Percentiles rank a stretch among this genome's conserved stretches.
These are phyloP conservation scores for Aureobasidium sp. DNA, from an alignment of 2,329 filamentous ascomycete species.

Conservation along the genomic window DNA sequence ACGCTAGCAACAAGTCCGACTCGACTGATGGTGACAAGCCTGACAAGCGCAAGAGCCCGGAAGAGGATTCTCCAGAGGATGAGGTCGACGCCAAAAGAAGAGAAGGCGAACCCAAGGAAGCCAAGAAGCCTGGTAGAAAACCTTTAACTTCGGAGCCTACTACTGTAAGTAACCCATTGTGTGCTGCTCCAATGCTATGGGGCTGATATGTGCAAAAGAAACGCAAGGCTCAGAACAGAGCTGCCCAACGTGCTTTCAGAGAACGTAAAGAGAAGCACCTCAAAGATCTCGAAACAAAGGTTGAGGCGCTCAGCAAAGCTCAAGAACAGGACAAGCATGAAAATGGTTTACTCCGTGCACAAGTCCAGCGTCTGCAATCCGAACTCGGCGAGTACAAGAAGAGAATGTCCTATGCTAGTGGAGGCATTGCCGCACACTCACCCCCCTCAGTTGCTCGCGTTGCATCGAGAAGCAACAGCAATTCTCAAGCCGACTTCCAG, in stretches of 20 bases:
- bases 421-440: conserved; percentile 35
- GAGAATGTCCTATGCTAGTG: conserved; percentile 57
- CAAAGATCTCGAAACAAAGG: conserved; percentile 69
- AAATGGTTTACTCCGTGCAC: conserved; percentile 73
- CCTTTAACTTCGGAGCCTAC: conserved; percentile 92
- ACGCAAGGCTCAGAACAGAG: conserved; percentile 90
- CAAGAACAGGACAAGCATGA: conserved; percentile 78
- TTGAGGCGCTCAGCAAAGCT: conserved; percentile 62
- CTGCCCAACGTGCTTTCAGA: conserved; percentile 85
- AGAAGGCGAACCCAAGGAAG: conserved; percentile 73
- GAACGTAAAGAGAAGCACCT: conserved; percentile 91
- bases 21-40: conserved; percentile 41
- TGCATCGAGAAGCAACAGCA: conserved; percentile 21
- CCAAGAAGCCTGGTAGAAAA: conserved; percentile 95
- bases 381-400: conserved; percentile 90
- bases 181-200: not conserved
- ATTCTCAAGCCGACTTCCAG: conserved; percentile 65
- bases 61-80: conserved; percentile 56
- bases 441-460: conserved; percentile 26
- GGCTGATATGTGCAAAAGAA: conserved; percentile 48
- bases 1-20: conserved; percentile 24
- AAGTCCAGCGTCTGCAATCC: conserved; percentile 76
- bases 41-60: conserved; percentile 64
- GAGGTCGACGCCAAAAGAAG: conserved; percentile 63
- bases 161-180: conserved; percentile 60